These are phyloP conservation scores for Calonectria montana DNA, from an alignment of 2,329 filamentous ascomycete species.

Conservation along the genomic window DNA sequence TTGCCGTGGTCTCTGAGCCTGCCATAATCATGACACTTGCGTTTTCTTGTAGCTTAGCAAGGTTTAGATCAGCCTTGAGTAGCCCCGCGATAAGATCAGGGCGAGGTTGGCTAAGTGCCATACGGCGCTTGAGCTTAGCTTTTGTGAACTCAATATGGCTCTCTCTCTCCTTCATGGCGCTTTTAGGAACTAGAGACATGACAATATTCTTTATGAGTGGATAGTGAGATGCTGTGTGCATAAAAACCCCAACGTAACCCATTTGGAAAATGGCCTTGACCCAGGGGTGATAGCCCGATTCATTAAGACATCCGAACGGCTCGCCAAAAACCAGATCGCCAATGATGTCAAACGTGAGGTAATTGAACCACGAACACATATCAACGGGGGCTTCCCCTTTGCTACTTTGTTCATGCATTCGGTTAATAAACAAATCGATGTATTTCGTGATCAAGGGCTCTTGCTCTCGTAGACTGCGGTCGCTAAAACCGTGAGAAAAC, in stretches of 20 bases:
- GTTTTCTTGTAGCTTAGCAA: neutral
- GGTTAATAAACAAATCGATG: neutral
- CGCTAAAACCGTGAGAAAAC: conserved; percentile 1
- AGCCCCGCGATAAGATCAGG: neutral
- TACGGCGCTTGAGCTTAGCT: neutral
- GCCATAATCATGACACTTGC: neutral
- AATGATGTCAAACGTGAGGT: conserved; percentile 44
- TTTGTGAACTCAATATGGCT: neutral
- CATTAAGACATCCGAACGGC: conserved; percentile 38
- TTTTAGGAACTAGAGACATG: neutral
- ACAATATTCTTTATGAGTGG: neutral
- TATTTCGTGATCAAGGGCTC: conserved; percentile 8
- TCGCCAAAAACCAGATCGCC: conserved; percentile 43
- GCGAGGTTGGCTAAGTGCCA: neutral
- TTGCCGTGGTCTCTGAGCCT: conserved; percentile 6
- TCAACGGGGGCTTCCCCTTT: conserved; percentile 22
- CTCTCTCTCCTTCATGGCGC: neutral
- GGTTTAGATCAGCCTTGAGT: neutral
- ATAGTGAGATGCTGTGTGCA: neutral
- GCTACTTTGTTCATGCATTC: conserved; percentile 2
- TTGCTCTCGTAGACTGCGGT: conserved; percentile 3
- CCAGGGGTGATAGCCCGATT: conserved; percentile 41
- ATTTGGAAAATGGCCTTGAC: conserved; percentile 38
- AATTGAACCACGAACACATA: conserved; percentile 42
- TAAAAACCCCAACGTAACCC: conserved; percentile 15